A percentile compares a stretch with the other conserved stretches of the same genome.
Evolutionary conservation across 106 monocot species (phyloP).

Genomic region (Allium sativum): DNA sequence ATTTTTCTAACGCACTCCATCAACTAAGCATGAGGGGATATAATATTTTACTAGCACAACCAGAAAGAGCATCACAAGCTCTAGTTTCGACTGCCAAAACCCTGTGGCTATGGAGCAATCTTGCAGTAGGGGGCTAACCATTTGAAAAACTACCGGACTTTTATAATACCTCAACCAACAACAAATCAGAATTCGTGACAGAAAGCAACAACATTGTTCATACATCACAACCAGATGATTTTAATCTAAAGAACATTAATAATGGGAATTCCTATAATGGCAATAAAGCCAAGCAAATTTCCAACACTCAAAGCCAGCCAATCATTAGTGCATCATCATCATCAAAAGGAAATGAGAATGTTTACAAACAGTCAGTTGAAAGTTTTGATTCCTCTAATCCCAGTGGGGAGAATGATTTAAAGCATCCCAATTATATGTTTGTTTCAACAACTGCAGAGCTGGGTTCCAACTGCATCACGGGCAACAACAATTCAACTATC

Average conservation of each 20-base stretch:
- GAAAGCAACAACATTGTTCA: background rate
- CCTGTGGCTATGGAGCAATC: conserved; percentile 46
- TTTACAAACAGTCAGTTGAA: conserved; percentile 4
- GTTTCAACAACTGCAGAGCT: background rate
- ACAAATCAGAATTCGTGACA: background rate
- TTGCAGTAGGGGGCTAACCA: conserved; percentile 37
- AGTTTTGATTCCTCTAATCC: background rate
- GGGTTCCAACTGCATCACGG: background rate
- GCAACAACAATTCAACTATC: background rate
- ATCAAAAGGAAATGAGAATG: conserved; percentile 5
- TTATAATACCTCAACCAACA: conserved; percentile 7
- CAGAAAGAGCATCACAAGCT: too few relatives aligned
- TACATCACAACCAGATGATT: conserved; percentile 4
- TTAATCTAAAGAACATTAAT: conserved; percentile 4
- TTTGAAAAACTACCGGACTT: conserved; percentile 10
- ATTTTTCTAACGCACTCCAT: too few relatives aligned
- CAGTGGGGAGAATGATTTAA: background rate
- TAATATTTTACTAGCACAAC: too few relatives aligned
- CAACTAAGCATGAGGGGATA: too few relatives aligned
- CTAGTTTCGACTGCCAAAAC: conserved; percentile 32
- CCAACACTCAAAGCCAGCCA: conserved; percentile 11
- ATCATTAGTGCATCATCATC: background rate
- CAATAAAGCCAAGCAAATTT: conserved; percentile 9
- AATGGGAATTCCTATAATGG: conserved; percentile 5
- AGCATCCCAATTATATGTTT: background rate